Conservation (phyloP, 108 stramenopile genomes). For the Schizochytrium sp. region DNA sequence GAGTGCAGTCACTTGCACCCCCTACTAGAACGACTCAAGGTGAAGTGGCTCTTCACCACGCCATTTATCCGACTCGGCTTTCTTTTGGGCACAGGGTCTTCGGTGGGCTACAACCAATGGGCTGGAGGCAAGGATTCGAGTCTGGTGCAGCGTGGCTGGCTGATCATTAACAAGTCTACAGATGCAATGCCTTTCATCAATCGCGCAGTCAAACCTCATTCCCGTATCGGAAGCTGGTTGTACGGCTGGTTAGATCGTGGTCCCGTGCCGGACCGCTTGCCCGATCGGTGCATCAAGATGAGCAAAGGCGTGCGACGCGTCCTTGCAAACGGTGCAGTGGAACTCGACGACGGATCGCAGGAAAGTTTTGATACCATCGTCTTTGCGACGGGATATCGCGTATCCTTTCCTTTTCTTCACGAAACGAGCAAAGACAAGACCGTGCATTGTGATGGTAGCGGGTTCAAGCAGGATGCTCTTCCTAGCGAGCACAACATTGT, state of each 20-base stretch:
- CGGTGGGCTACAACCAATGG: constrained; percentile 8
- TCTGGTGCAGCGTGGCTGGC: not conserved
- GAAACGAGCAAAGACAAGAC: too few relatives aligned
- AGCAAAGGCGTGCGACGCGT: not conserved
- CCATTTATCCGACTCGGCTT: not conserved
- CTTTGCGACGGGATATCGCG: not conserved
- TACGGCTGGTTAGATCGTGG: not conserved
- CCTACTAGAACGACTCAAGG: not conserved
- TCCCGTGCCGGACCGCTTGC: not conserved
- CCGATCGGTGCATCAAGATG: not conserved
- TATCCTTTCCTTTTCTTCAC: not conserved
- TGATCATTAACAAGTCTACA: not conserved
- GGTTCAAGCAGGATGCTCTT: not conserved
- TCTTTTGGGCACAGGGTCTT: not conserved
- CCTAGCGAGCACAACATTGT: not conserved
- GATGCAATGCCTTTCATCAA: not conserved
- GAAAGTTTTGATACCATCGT: not conserved
- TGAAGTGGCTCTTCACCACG: not conserved
- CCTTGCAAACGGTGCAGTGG: not conserved
- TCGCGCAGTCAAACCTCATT: not conserved
- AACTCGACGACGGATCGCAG: not conserved
- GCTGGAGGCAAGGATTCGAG: not conserved
- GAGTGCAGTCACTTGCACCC: not conserved
- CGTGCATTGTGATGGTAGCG: too few relatives aligned
- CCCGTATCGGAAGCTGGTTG: not conserved